Evolutionary conservation across 2,329 filamentous ascomycete species (phyloP).

Genomic region (Westerdykella sp.): DNA sequence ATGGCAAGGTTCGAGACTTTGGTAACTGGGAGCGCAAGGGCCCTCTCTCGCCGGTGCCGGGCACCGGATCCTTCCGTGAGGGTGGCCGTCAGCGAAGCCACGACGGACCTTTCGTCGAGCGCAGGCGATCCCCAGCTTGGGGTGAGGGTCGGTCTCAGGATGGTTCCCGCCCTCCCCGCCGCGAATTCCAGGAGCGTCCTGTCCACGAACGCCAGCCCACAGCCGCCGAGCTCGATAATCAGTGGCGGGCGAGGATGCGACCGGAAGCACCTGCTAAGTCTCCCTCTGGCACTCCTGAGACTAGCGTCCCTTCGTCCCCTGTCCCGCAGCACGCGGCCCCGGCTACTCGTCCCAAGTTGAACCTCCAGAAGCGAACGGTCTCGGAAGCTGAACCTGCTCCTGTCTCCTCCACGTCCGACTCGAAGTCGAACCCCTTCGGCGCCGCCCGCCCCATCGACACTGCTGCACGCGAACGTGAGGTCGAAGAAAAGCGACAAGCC

Average conservation of each 20-base stretch:
- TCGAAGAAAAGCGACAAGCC: constrained; percentile 79
- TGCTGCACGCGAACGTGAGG: constrained; percentile 75
- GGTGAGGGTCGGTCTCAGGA: constrained; percentile 64
- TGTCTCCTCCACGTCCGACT: constrained; percentile 47
- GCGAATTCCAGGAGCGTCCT: constrained; percentile 65
- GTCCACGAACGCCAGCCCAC: constrained; percentile 65
- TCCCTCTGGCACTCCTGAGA: constrained; percentile 62
- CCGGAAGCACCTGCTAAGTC: constrained; percentile 64
- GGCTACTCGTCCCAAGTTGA: constrained; percentile 69
- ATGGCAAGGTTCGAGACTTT: constrained; percentile 74
- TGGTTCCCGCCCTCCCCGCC: constrained; percentile 71
- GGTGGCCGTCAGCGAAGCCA: constrained; percentile 54
- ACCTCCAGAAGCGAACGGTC: constrained; percentile 86
- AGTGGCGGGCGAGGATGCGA: constrained; percentile 89
- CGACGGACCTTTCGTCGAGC: constrained; percentile 40
- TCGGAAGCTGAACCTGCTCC: constrained; percentile 59
- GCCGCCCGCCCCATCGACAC: constrained; percentile 93
- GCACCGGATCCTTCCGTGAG: constrained; percentile 40
- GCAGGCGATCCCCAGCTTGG: constrained; percentile 63
- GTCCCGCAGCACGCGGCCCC: constrained; percentile 55
- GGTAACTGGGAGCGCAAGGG: constrained; percentile 93
- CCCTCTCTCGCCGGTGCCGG: constrained; percentile 66
- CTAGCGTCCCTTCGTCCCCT: constrained; percentile 70
- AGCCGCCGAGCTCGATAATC: constrained; percentile 84
- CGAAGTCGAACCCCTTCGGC: constrained; percentile 90